Evolutionary conservation across 306 rosid species (phyloP).

Genomic region (Gleditsia sinensis): DNA sequence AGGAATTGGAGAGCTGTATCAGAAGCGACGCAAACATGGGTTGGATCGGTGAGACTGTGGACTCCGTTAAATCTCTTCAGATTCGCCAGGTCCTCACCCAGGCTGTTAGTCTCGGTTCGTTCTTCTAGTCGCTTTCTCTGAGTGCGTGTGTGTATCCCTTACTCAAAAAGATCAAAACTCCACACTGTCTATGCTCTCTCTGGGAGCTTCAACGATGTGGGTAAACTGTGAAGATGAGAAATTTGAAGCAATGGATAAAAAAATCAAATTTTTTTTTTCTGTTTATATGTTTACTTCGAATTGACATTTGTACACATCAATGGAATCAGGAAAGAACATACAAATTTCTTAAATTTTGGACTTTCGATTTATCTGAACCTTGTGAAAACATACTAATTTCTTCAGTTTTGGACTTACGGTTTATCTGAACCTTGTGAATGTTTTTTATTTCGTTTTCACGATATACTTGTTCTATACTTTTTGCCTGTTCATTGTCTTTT

Average conservation of each 20-base stretch:
- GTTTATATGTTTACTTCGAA: background rate
- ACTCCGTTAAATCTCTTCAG: conserved; percentile 83
- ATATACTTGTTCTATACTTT: background rate
- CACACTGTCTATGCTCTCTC: background rate
- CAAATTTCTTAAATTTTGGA: background rate
- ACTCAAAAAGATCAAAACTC: background rate
- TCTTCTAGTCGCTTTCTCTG: background rate
- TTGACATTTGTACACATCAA: background rate
- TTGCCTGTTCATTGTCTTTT: background rate
- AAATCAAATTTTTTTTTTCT: background rate
- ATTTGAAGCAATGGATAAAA: background rate
- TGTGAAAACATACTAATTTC: background rate
- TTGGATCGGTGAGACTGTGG: conserved; percentile 69
- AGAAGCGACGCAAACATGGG: conserved; percentile 49
- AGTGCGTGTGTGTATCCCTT: background rate
- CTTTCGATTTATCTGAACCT: background rate
- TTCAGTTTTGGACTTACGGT: background rate
- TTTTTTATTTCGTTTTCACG: background rate
- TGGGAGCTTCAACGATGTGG: background rate
- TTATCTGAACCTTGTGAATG: too few relatives aligned
- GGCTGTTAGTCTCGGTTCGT: conserved; percentile 81
- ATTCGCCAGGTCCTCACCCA: conserved; percentile 83
- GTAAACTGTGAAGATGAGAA: background rate
- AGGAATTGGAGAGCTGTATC: background rate
- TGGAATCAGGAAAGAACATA: background rate